A percentile compares a stretch with the other conserved stretches of the same genome.
Conservation (phyloP, 108 stramenopile species). For the Fragilaria crotonensis region DNA sequence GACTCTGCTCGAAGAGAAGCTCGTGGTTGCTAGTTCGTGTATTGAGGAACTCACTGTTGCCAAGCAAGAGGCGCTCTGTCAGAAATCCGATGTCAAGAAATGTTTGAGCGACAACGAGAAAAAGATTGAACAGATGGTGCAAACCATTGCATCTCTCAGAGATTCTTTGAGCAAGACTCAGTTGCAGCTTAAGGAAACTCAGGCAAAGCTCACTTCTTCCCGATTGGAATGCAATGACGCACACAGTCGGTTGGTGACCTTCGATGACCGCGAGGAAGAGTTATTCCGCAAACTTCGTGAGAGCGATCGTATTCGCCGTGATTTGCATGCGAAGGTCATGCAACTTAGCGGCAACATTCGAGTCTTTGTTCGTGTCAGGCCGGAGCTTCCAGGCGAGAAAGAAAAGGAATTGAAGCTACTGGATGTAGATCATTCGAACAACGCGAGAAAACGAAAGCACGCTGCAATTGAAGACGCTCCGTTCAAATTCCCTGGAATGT, state of each 20-base stretch:
- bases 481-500: constrained; percentile 51
- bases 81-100: constrained; percentile 1
- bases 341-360: constrained; percentile 82
- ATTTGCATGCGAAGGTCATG: constrained; percentile 69
- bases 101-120: constrained; percentile 6
- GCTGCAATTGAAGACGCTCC: constrained; percentile 6
- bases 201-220: constrained; percentile 15
- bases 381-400: constrained; percentile 31
- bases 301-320: constrained; percentile 59
- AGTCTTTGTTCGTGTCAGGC: constrained; percentile 79
- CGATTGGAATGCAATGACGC: constrained; percentile 20
- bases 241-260: constrained; percentile 17
- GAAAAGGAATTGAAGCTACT: neutral
- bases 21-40: constrained; percentile 9
- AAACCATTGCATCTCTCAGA: constrained; percentile 10
- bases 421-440: neutral
- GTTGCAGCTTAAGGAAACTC: constrained; percentile 8
- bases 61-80: constrained; percentile 13
- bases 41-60: constrained; percentile 15
- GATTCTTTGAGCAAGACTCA: constrained; percentile 8
- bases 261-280: constrained; percentile 56
- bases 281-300: constrained; percentile 44
- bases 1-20: constrained; percentile 19
- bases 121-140: too few relatives aligned
- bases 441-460: constrained; percentile 6